A percentile compares a stretch with the other conserved stretches of the same genome.
phyloP scores from a whole-genome alignment of 192 early-diverging fungal species.

The Coemansia erecta region DNA sequence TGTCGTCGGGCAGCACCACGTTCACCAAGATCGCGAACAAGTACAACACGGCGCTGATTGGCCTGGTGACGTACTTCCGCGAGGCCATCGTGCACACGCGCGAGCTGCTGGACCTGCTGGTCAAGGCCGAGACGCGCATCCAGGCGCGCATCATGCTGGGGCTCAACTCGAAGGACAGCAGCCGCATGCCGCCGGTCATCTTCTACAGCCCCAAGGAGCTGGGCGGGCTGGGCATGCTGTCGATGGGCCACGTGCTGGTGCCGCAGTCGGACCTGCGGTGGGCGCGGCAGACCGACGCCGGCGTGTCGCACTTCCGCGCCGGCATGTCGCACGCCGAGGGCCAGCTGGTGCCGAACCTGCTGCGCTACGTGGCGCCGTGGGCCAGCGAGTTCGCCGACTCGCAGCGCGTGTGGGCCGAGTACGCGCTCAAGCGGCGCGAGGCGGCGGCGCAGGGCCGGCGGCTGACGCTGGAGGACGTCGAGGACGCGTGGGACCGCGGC shows the following conservation, averaged over 20 bases:
- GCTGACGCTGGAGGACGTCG: conserved; percentile 96
- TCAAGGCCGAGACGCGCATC: conserved; percentile 98
- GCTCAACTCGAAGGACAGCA: conserved; percentile 98
- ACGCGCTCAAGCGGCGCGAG: conserved; percentile 95
- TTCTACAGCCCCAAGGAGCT: conserved; percentile 89
- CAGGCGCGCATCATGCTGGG: conserved; percentile 99
- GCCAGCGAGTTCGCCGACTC: conserved; percentile 99
- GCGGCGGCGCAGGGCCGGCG: conserved; percentile 96
- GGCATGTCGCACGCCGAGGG: conserved; percentile 98
- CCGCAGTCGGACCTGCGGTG: conserved; percentile 96
- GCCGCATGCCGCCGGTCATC: conserved; percentile 93
- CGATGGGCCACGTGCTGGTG: conserved; percentile 98
- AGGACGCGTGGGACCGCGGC: conserved; percentile 98
- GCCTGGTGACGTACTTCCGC: conserved; percentile 97
- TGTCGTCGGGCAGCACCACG: conserved; percentile 95
- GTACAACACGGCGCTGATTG: conserved; percentile 87
- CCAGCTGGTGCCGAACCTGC: conserved; percentile 95
- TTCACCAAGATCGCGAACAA: conserved; percentile 99
- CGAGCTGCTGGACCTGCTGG: conserved; percentile 93
- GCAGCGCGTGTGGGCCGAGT: conserved; percentile 99
- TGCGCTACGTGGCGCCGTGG: conserved; percentile 98
- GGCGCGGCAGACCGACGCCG: conserved; percentile 95
- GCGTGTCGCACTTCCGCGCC: conserved; percentile 96
- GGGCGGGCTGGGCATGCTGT: conserved; percentile 97
- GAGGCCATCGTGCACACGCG: conserved; percentile 97